Evolutionary conservation across 129 eudicot genomes (phyloP), one percentile per base, ranked within the genome.

Genomic region (Centrapalus pauciflorus): DNA sequence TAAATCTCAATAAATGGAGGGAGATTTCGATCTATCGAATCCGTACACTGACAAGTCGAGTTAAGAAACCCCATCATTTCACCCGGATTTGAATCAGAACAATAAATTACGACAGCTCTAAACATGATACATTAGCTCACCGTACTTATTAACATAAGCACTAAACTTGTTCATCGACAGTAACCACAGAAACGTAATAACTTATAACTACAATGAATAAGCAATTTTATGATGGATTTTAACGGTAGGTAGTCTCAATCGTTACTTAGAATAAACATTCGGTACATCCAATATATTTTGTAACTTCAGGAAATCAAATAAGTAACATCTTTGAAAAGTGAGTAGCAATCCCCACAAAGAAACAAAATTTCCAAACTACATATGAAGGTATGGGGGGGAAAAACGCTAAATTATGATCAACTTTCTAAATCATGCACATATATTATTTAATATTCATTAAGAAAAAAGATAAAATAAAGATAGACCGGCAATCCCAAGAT

Each of bases 381-480:
- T 43, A 43, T 43, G 5, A 41, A 43, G 21, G n/a, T n/a, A n/a
- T n/a, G n/a, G n/a, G n/a, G n/a, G n/a, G n/a, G n/a, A n/a, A n/a
- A n/a, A n/a, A n/a, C n/a, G n/a, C n/a, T n/a, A n/a, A n/a, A n/a
- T 68, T 55, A 34, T 25, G 11, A 46, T 38, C 55, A 64, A 13
- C 30, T 5, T 14, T 16, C 7, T 48, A 46, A 69, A 69, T 48
- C 7, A 29, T n/a, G 37, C 61, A 71, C 10, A 33, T 27, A 62
- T 45, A 71, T 61, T 27, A 71, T 23, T n/a, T n/a, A n/a, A n/a
- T n/a, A n/a, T n/a, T n/a, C n/a, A 57, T 35, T 57, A 71, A 60
- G 5, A 19, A 60, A 61, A 2, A 49, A 24, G 3, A 37, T 14
- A 23, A 35, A 60, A 20, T 30, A 29, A 46, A 60, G 46, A 59